Evolutionary conservation across 192 early-diverging fungal species (phyloP).

Genomic region (Umbelopsis ramanniana): DNA sequence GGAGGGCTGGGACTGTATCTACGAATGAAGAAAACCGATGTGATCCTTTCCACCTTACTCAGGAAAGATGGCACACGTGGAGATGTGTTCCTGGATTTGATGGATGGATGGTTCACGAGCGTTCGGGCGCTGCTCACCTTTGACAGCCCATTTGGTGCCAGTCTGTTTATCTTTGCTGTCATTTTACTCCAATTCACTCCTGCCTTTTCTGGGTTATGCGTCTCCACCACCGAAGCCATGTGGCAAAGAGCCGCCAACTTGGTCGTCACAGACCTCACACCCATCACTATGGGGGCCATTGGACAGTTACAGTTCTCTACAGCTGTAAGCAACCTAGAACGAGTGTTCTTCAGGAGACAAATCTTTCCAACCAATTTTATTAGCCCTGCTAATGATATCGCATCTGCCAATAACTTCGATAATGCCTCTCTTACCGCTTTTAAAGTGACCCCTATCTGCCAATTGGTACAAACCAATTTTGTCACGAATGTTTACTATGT

Average conservation of each 20-base stretch:
- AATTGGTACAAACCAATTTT: neutral
- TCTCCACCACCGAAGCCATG: neutral
- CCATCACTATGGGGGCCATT: neutral
- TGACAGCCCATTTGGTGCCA: neutral
- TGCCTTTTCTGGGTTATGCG: slow-evolving; percentile 4
- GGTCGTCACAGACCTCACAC: neutral
- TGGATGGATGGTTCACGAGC: slow-evolving; percentile 4
- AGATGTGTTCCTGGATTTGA: slow-evolving; percentile 12
- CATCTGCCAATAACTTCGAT: neutral
- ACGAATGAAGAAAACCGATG: slow-evolving; percentile 5
- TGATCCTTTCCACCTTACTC: neutral
- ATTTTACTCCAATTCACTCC: neutral
- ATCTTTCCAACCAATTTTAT: neutral
- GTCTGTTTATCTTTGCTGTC: neutral
- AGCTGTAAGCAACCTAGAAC: slow-evolving; percentile 2
- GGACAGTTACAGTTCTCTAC: neutral
- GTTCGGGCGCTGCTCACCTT: neutral
- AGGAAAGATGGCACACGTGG: neutral
- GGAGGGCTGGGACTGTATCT: slow-evolving; percentile 3
- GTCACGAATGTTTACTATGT: neutral
- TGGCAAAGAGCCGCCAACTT: neutral
- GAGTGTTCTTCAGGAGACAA: neutral
- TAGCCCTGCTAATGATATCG: slow-evolving; percentile 8
- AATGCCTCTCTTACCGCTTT: neutral
- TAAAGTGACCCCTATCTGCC: neutral